phyloP scores from a whole-genome alignment of 805 yeast genomes.

The Nakazawaea wyomingensis region DNA sequence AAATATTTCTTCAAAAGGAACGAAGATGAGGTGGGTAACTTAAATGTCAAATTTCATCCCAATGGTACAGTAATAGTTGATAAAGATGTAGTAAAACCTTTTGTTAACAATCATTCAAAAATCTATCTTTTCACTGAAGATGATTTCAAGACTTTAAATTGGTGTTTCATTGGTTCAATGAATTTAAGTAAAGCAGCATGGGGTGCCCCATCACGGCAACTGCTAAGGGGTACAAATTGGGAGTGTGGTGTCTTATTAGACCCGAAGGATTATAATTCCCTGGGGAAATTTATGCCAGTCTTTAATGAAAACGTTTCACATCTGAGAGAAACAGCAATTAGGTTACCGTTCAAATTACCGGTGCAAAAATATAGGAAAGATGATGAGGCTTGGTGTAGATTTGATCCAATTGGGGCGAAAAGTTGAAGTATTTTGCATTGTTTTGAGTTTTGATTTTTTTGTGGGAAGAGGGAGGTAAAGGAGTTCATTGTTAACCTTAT shows the following conservation, averaged over 20 bases:
- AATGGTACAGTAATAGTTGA: conserved; percentile 8
- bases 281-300: conserved; percentile 34
- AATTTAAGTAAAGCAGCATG: conserved; percentile 77
- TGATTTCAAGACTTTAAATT: conserved; percentile 44
- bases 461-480: too few species aligned
- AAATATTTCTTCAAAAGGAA: conserved; percentile 45
- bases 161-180: conserved; percentile 73
- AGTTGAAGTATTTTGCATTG: too few species aligned
- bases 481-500: too few species aligned
- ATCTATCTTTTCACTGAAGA: conserved; percentile 54
- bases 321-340: conserved; percentile 27
- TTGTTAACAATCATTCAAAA: conserved; percentile 48
- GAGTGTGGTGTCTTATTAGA: conserved; percentile 52
- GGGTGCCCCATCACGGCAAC: conserved; percentile 45
- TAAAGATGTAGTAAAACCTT: conserved; percentile 22
- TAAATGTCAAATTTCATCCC: not conserved
- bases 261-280: conserved; percentile 21
- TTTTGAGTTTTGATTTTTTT: too few species aligned
- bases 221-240: conserved; percentile 13
- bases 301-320: conserved; percentile 31
- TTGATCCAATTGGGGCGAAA: too few species aligned
- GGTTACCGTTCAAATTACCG: conserved; percentile 54
- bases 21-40: conserved; percentile 17
- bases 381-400: conserved; percentile 48
- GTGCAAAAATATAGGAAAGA: conserved; percentile 30